These are phyloP conservation scores for Hemisphaericaspora xylofermentans DNA, from an alignment of 1,139 yeast genomes.

Conservation along the genomic window DNA sequence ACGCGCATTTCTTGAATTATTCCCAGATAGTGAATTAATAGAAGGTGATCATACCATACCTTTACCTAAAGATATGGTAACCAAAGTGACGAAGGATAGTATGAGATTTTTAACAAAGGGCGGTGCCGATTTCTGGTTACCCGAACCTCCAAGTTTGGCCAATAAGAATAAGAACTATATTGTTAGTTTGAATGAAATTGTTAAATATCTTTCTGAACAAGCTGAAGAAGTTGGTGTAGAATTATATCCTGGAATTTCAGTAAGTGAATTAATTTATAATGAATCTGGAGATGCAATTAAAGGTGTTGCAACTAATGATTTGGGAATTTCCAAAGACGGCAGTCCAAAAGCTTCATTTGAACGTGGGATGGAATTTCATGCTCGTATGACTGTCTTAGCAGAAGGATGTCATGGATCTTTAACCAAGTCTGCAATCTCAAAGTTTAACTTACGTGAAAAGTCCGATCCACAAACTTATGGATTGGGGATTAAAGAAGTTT, in stretches of 20 bases:
- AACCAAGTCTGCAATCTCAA: slow-evolving; percentile 69
- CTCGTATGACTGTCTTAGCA: slow-evolving; percentile 82
- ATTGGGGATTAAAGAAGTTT: slow-evolving; percentile 89
- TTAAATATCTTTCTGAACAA: slow-evolving; percentile 76
- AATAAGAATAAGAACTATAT: slow-evolving; percentile 82
- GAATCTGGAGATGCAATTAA: slow-evolving; percentile 59
- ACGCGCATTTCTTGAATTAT: slow-evolving; percentile 75
- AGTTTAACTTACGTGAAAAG: slow-evolving; percentile 65
- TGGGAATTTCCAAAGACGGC: slow-evolving; percentile 78
- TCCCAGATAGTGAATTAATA: slow-evolving; percentile 69
- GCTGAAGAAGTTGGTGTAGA: slow-evolving; percentile 96
- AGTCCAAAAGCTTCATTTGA: slow-evolving; percentile 78
- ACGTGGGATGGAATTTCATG: slow-evolving; percentile 95
- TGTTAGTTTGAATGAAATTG: slow-evolving; percentile 79
- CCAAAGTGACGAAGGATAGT: slow-evolving; percentile 66
- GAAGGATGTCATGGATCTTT: slow-evolving; percentile 98
- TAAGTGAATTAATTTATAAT: slow-evolving; percentile 70
- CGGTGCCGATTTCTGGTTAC: slow-evolving; percentile 58
- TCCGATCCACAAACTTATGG: slow-evolving; percentile 89
- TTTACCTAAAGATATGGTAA: slow-evolving; percentile 71
- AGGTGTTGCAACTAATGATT: slow-evolving; percentile 93
- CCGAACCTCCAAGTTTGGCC: slow-evolving; percentile 90
- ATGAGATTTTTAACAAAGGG: slow-evolving; percentile 67
- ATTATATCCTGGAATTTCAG: slow-evolving; percentile 87
- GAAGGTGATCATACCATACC: slow-evolving; percentile 62